Evolutionary conservation across 176 grass and related monocot genomes (phyloP).

Genomic region (Ensete glaucum): DNA sequence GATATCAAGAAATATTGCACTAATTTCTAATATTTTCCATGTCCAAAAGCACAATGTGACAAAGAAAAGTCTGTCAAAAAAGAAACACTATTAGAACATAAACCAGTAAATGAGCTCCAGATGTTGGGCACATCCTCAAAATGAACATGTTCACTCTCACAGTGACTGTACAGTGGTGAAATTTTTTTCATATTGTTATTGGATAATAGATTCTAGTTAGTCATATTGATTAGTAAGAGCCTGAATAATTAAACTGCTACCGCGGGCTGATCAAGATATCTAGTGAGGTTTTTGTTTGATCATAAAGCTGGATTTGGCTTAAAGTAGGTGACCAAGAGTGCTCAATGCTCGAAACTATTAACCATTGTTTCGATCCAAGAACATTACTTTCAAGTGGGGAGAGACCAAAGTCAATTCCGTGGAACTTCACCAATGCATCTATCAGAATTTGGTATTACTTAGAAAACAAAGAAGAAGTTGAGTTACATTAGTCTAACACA

Average conservation of each 20-base stretch:
- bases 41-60: background rate
- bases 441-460: too few species aligned
- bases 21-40: background rate
- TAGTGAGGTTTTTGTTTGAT: background rate
- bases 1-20: background rate
- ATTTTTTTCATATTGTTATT: too few species aligned
- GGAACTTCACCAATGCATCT: too few species aligned
- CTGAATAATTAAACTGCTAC: background rate
- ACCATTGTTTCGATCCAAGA: too few species aligned
- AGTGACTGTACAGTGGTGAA: too few species aligned
- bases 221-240: background rate
- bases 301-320: background rate
- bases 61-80: background rate
- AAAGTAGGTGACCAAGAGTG: background rate
- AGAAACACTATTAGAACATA: background rate
- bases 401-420: too few species aligned
- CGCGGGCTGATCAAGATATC: background rate
- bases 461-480: too few species aligned
- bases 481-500: too few species aligned
- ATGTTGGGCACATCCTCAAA: background rate
- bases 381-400: too few species aligned
- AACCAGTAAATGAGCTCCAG: background rate
- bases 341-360: too few species aligned
- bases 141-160: too few species aligned
- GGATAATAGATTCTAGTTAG: background rate